Base-by-base conservation (phyloP, 2,329 filamentous ascomycete species). In the Microascus cirrosus region DNA sequence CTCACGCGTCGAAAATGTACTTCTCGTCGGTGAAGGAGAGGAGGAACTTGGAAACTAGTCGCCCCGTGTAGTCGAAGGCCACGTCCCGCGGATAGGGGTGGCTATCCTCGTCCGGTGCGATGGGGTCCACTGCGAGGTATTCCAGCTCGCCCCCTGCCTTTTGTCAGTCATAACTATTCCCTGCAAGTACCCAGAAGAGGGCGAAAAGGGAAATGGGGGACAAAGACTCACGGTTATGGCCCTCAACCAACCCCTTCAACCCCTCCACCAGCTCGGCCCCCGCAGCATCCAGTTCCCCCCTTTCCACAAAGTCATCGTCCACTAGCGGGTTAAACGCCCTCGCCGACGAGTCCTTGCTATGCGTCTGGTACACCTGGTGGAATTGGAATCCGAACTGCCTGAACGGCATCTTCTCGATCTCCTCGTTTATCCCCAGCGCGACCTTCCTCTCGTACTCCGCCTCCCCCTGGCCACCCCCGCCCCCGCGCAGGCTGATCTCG, bases 341-440 rank as follows among this genome's bases (percentile, higher is more conserved):
- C 8, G 73, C 66, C 51, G 74, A 73, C 3, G 71, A 71, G 61
- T 81, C 77, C 62, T 71, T 72, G 58, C 71, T 74, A 65, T 82
- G 78, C 22, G 80, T 83, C 70, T 82, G 79, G 63, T 81, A 83
- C 58, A 81, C 73, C 64, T 81, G 75, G 66, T 83, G 80, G 65
- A 83, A 83, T 67, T 82, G 79, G 61, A 79, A 81, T 3, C 77
- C 78, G 63, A 83, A 82, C 67, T 83, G 80, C 67, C 76, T 79
- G 64, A 83, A 83, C 0, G 80, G 80, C 70, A 83, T 70, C 62
- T 81, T 80, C 65, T 83, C 80, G 53, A 83, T 72, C 64, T 79
- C 76, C 34, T 67, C 67, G 68, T 76, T 79, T 34, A 77, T 68
- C 7, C 69, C 68, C 52, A 80, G 68, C n/a, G 77, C 78, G 35